Percentiles rank a stretch among this genome's conserved stretches.
These are phyloP conservation scores for Globisporangium iwayamae DNA, from an alignment of 352 stramenopile species.

Conservation along the genomic window DNA sequence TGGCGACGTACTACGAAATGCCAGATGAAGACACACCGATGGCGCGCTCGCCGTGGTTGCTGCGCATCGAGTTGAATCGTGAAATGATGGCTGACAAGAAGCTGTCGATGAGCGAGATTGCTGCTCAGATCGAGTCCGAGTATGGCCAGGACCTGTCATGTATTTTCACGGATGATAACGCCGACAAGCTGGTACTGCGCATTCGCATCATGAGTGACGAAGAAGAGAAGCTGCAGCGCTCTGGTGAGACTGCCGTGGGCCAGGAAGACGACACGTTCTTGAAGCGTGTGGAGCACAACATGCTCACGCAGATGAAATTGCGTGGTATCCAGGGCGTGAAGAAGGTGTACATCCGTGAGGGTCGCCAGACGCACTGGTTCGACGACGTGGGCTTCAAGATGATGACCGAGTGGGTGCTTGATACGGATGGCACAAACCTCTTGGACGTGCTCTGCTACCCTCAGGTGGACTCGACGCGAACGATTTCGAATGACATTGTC, in stretches of 20 bases:
- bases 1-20: constrained; percentile 98
- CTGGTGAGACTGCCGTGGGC: constrained; percentile 79
- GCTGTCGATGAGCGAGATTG: constrained; percentile 97
- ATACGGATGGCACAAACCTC: constrained; percentile 99
- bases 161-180: constrained; percentile 98
- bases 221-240: constrained; percentile 81
- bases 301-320: constrained; percentile 96
- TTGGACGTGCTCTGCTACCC: constrained; percentile 96
- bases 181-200: constrained; percentile 95
- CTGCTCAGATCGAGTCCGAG: constrained; percentile 92
- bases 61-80: constrained; percentile 98
- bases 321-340: constrained; percentile 97
- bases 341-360: constrained; percentile 98
- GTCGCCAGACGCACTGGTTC: constrained; percentile 94
- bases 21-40: constrained; percentile 95
- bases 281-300: constrained; percentile 97
- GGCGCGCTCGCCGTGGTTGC: constrained; percentile 94
- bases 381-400: constrained; percentile 94
- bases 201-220: constrained; percentile 97
- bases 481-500: constrained; percentile 99
- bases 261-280: constrained; percentile 95
- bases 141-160: constrained; percentile 95
- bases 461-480: constrained; percentile 95
- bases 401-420: constrained; percentile 97
- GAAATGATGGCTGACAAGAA: constrained; percentile 98